Base-by-base conservation (phyloP, 495 filamentous ascomycete species). In the Beverwykella pulmonaria region DNA sequence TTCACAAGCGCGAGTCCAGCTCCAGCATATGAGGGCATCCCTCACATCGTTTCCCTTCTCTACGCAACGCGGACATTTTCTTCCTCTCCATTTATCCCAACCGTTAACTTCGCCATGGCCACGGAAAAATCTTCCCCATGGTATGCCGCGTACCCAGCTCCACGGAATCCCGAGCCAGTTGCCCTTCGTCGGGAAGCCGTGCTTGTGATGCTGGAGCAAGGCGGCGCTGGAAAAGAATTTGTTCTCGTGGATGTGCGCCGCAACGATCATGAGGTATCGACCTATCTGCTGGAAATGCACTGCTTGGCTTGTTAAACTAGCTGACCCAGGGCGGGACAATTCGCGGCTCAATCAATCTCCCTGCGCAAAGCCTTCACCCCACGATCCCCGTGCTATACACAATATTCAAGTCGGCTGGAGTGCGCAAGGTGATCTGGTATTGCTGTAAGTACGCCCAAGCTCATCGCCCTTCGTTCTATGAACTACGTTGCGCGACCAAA, bases 301-400 rank as follows among this genome's bases (percentile, higher is more conserved):
- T 6, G 15, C n/a, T n/a, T n/a, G n/a, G n/a, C n/a, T 48, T 17
- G 44, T 17, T 6, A 6, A 19, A 17, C 15, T 48, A n/a, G 46
- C 30, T 9, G 36, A 15, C 4, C n/a, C 4, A 65, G 63, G 89
- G 89, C 27, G 89, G 89, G 20, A 88, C 87, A 0, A 89, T 92
- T 58, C 79, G 75, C 36, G 82, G 82, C 12, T 88, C 88, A 7
- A 77, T 92, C 73, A 92, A 91, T 71, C 81, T 92, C 4, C 88
- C 89, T 0, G 88, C 87, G 0, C 87, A 91, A 68, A 86, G 80
- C 67, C 76, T 91, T 0, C 85, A 84, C 58, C 81, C 81, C 0
- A 83, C 82, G 3, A 74, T 90, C 0, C 82, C 87, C 0, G 75
- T 82, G 0, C 54, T 91, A 12, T 88, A 89, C 68, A 70, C 69